These are phyloP conservation scores for Lasiosphaeria ovina DNA, from an alignment of 495 filamentous ascomycete species.

Conservation along the genomic window DNA sequence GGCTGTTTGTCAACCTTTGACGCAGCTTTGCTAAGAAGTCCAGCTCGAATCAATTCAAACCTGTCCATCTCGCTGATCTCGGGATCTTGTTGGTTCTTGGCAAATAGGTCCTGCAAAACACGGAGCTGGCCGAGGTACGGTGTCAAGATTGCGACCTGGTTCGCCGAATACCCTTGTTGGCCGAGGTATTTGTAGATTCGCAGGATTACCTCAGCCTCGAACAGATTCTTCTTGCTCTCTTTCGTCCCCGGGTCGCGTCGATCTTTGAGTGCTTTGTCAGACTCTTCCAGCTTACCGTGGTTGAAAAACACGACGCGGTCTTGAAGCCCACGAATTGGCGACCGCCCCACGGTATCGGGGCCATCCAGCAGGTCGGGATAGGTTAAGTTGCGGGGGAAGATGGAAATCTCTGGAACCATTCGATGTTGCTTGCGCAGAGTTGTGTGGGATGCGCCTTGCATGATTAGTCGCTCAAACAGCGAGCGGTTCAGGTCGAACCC, in stretches of 20 bases:
- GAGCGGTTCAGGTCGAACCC: conserved; percentile 71
- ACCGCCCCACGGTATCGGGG: conserved; percentile 48
- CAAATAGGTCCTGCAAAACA: conserved; percentile 53
- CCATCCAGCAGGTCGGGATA: conserved; percentile 66
- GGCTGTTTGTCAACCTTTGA: conserved; percentile 50
- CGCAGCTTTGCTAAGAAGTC: conserved; percentile 55
- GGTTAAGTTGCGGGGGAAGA: conserved; percentile 55
- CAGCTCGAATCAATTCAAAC: conserved; percentile 63
- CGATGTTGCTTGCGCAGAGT: conserved; percentile 64
- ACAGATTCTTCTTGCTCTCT: conserved; percentile 61
- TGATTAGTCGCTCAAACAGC: conserved; percentile 68
- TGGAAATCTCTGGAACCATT: conserved; percentile 70
- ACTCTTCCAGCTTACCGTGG: conserved; percentile 55
- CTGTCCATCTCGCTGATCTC: conserved; percentile 70
- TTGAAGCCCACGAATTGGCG: conserved; percentile 56
- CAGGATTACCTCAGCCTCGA: conserved; percentile 66
- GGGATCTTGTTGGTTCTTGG: conserved; percentile 49
- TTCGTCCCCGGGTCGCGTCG: conserved; percentile 48
- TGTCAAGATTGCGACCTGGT: conserved; percentile 67
- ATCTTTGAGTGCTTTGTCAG: conserved; percentile 44
- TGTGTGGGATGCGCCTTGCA: conserved; percentile 51
- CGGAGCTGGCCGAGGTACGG: conserved; percentile 72
- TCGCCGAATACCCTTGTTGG: conserved; percentile 71
- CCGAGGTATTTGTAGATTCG: conserved; percentile 69
- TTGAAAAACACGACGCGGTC: conserved; percentile 65